These are phyloP conservation scores for Evernia prunastri DNA, from an alignment of 495 filamentous ascomycete genomes.

Conservation along the genomic window DNA sequence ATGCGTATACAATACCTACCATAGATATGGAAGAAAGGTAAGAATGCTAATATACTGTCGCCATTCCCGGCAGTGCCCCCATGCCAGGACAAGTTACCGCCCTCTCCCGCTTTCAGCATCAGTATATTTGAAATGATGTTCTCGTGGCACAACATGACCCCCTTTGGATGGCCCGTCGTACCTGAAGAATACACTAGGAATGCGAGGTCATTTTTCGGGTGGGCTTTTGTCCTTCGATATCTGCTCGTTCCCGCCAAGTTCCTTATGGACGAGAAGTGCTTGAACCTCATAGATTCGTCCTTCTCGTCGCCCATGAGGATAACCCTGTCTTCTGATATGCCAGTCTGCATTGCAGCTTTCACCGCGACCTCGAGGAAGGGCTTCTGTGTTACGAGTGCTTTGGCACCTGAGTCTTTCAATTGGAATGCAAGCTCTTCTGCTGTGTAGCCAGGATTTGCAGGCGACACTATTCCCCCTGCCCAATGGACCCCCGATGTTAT, in stretches of 20 bases:
- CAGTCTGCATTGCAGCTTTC: conserved; percentile 60
- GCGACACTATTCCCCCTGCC: conserved; percentile 74
- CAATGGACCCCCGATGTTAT: conserved; percentile 75
- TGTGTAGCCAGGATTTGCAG: conserved; percentile 85
- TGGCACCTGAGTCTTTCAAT: conserved; percentile 72
- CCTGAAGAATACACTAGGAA: conserved; percentile 81
- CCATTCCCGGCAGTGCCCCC: conserved; percentile 56
- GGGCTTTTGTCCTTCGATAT: conserved; percentile 42
- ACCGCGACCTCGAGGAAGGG: conserved; percentile 54
- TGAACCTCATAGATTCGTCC: conserved; percentile 52
- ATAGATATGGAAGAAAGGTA: conserved; percentile 95
- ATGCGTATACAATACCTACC: conserved; percentile 36
- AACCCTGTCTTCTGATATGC: conserved; percentile 58
- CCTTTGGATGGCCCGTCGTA: conserved; percentile 90
- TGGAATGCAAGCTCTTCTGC: conserved; percentile 83
- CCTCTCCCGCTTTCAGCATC: conserved; percentile 53
- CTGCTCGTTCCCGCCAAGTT: conserved; percentile 43
- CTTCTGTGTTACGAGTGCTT: conserved; percentile 66
- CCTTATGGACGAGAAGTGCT: conserved; percentile 70
- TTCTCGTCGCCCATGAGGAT: conserved; percentile 71
- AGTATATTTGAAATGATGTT: conserved; percentile 74
- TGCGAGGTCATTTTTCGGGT: conserved; percentile 45
- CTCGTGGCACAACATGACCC: conserved; percentile 78
- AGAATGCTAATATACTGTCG: conserved; percentile 67
- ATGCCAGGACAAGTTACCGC: conserved; percentile 50